phyloP scores from a whole-genome alignment of 257 asterid species.

The Gynochthodes officinalis region DNA sequence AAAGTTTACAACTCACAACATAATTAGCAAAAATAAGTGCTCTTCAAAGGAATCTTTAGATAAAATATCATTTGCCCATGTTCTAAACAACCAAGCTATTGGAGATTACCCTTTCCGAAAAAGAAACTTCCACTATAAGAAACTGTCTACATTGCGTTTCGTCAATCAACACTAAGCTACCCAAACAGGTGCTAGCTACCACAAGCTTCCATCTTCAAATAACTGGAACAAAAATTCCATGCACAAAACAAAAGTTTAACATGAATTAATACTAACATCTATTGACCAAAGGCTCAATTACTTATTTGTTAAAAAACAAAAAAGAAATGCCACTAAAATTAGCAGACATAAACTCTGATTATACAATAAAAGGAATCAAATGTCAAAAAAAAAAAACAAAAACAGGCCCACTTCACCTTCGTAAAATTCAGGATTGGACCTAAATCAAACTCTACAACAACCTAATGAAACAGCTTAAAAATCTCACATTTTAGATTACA shows the following conservation, averaged over 20 bases:
- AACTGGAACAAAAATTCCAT: neutral
- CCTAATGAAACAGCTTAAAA: neutral
- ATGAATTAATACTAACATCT: neutral
- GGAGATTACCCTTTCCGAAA: neutral
- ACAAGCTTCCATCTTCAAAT: neutral
- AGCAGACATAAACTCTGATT: neutral
- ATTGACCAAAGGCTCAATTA: neutral
- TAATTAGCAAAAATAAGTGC: neutral
- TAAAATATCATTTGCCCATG: neutral
- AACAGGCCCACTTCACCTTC: neutral
- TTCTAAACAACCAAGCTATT: neutral
- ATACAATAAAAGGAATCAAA: no score
- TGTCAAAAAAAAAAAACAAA: no score
- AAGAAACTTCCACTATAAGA: neutral
- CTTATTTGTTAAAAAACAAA: neutral
- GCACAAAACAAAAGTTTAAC: neutral
- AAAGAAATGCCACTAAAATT: neutral
- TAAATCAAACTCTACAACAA: neutral
- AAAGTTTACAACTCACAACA: neutral
- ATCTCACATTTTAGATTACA: neutral
- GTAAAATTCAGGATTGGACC: neutral
- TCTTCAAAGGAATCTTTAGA: neutral
- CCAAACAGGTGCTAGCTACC: neutral
- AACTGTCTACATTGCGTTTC: neutral
- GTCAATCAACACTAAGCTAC: constrained; percentile 1